phyloP scores from a whole-genome alignment of 2,329 filamentous ascomycete genomes.

The Pseudonectria buxi region DNA sequence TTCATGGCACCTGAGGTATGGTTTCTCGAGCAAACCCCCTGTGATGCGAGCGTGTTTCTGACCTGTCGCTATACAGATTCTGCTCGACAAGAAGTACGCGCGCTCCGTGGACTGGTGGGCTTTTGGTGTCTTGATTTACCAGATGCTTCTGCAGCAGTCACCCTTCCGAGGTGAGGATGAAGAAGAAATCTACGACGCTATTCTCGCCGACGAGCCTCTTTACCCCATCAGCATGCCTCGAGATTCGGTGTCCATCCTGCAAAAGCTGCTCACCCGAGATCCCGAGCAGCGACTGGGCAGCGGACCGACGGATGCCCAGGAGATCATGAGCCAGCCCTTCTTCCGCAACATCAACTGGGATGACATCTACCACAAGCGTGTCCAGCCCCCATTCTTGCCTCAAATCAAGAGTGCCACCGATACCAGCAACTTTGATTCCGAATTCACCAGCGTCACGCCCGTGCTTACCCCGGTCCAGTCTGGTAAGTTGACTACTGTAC shows the following conservation, averaged over 20 bases:
- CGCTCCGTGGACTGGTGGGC: slow-evolving; percentile 99
- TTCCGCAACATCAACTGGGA: slow-evolving; percentile 99
- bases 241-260: slow-evolving; percentile 93
- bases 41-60: neutral
- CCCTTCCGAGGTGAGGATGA: slow-evolving; percentile 98
- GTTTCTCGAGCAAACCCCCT: slow-evolving; percentile 1
- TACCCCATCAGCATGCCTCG: slow-evolving; percentile 99
- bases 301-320: slow-evolving; percentile 93
- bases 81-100: slow-evolving; percentile 97
- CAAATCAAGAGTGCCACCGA: slow-evolving; percentile 87
- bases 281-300: slow-evolving; percentile 88
- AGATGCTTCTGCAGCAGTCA: slow-evolving; percentile 98
- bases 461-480: slow-evolving; percentile 96
- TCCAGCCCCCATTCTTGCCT: slow-evolving; percentile 83
- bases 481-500: slow-evolving; percentile 54
- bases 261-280: slow-evolving; percentile 93
- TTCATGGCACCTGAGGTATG: slow-evolving; percentile 97
- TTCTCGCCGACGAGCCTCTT: slow-evolving; percentile 91
- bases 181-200: slow-evolving; percentile 98
- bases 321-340: slow-evolving; percentile 98
- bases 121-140: slow-evolving; percentile 97
- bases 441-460: slow-evolving; percentile 97
- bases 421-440: slow-evolving; percentile 98
- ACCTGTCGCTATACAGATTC: slow-evolving; percentile 58
- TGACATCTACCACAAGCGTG: slow-evolving; percentile 92